phyloP scores from a whole-genome alignment of 129 eudicot species.

The Chrysanthemum seticuspe region DNA sequence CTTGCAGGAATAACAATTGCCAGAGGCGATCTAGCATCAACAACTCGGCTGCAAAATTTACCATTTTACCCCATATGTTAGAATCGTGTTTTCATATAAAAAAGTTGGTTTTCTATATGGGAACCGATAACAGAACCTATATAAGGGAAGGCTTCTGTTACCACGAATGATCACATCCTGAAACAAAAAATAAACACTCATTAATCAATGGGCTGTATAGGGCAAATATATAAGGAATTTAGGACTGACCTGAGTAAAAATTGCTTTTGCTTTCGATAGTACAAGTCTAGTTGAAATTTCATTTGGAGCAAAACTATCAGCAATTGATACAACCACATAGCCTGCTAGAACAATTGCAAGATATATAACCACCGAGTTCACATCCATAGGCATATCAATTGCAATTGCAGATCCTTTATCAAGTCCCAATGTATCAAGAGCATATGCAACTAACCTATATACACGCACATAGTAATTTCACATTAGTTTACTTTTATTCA shows the following conservation, averaged over 20 bases:
- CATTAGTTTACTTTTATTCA: not conserved
- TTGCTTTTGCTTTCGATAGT: conserved; percentile 77
- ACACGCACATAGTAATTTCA: conserved; percentile 17
- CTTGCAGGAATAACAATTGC: conserved; percentile 82
- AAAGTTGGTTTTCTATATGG: not conserved
- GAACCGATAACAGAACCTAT: conserved; percentile 53
- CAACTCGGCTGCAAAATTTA: conserved; percentile 64
- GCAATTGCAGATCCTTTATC: conserved; percentile 88
- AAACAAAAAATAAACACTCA: not conserved
- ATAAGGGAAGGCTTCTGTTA: conserved; percentile 62
- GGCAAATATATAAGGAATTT: conserved; percentile 6
- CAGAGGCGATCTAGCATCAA: conserved; percentile 81
- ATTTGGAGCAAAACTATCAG: conserved; percentile 88
- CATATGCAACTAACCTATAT: conserved; percentile 75
- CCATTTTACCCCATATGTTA: conserved; percentile 27
- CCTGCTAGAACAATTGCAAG: conserved; percentile 92
- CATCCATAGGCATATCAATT: conserved; percentile 96
- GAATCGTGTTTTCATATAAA: conserved; percentile 14
- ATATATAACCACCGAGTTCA: conserved; percentile 81
- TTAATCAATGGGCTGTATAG: not conserved
- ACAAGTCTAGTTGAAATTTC: conserved; percentile 77
- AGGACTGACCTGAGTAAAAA: conserved; percentile 79
- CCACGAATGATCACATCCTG: conserved; percentile 88
- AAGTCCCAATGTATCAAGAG: conserved; percentile 61
- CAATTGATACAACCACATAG: conserved; percentile 84